A percentile compares a stretch with the other conserved stretches of the same genome.
These are phyloP conservation scores for Pseudocercospora musae DNA, from an alignment of 2,329 filamentous ascomycete genomes.

Conservation along the genomic window DNA sequence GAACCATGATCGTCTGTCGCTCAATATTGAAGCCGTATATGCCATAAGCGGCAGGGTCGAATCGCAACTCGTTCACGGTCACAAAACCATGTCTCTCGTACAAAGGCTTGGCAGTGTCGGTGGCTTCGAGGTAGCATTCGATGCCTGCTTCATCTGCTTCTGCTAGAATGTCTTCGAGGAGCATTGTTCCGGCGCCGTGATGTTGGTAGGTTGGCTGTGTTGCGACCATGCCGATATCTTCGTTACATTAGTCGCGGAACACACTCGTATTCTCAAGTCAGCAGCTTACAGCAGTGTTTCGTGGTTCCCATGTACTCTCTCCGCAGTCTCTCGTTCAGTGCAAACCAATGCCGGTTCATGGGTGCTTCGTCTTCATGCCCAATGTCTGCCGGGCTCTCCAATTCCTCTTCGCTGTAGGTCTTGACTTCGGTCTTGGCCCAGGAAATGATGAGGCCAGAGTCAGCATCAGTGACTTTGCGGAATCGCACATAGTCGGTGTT, in stretches of 20 bases:
- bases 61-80: constrained; percentile 30
- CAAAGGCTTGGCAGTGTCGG: constrained; percentile 31
- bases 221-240: constrained; percentile 36
- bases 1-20: constrained; percentile 35
- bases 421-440: constrained; percentile 34
- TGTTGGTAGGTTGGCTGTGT: constrained; percentile 43
- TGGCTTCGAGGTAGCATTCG: constrained; percentile 43
- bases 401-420: constrained; percentile 27
- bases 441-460: constrained; percentile 30
- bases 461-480: constrained; percentile 31
- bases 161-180: constrained; percentile 40
- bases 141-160: constrained; percentile 42
- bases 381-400: constrained; percentile 28
- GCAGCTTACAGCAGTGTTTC: constrained; percentile 32
- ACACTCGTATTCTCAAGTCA: not conserved
- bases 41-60: constrained; percentile 32
- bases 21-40: constrained; percentile 27
- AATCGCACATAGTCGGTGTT: constrained; percentile 20
- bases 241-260: not conserved
- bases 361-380: constrained; percentile 31
- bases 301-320: constrained; percentile 29
- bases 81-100: constrained; percentile 36
- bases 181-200: constrained; percentile 41
- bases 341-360: constrained; percentile 38
- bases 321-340: constrained; percentile 31